Evolutionary conservation across 192 early-diverging fungal genomes (phyloP), one percentile per base, ranked within the genome.

Genomic region (Coemansia sp.): DNA sequence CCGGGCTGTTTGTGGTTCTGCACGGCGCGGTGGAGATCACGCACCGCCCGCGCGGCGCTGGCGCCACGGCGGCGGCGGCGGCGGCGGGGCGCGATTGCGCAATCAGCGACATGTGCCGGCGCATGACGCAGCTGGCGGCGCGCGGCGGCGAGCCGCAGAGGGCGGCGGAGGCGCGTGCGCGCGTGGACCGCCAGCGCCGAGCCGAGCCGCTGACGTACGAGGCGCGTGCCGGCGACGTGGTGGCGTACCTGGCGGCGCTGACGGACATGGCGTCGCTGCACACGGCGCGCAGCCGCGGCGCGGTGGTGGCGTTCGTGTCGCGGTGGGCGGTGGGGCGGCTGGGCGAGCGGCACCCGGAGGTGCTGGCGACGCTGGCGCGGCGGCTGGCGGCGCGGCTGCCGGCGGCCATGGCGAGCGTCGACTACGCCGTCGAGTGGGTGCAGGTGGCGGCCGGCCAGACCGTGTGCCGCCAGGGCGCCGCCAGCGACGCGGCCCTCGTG

Each of bases 401-500:
- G 2, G 88, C 94, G 5, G 78, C 94, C 62, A 81, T 88, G 5
- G 80, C 90, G 31, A 85, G 88, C 62, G 82, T 91, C 22, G 90
- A 92, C 68, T 86, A 87, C 42, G 88, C 90, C 6, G 62, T 92
- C 53, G 97, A 97, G 54, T 99, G 97, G 97, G 86, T 87, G 60
- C 93, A 97, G 57, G 86, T 93, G 11, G 88, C 83, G 56, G 94
- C 92, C 22, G 90, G 94, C 30, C 93, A 98, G 67, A 84, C 96
- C 43, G 81, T 99, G 21, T 92, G 89, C 57, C 85, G 88, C 26
- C 86, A 94, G 53, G 91, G 90, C 17, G 90, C 93, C 38, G 77
- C 68, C n/a, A 83, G 88, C 45, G 88, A 96, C 50, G 84, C 91
- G 0, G 93, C 96, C 36, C 93, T 90, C 58, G 86, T 98, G 51